Percentiles rank a stretch among this genome's conserved stretches.
Conservation (phyloP, 2,329 filamentous ascomycete species). For the Pyrenochaeta sp. region DNA sequence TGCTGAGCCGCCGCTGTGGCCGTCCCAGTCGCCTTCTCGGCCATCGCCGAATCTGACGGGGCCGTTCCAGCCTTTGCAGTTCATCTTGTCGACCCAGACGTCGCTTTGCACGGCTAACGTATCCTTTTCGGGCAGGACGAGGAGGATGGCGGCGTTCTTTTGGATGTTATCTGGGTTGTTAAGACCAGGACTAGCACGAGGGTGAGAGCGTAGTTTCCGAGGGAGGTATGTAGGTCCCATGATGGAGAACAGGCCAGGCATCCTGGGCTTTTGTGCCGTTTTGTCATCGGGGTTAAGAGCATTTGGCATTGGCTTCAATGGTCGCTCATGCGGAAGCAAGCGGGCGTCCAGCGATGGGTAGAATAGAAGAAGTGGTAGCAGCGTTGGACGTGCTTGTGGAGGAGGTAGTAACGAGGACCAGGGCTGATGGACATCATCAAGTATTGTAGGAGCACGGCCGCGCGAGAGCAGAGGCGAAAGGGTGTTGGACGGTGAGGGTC, state of each 20-base stretch:
- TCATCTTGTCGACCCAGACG: slow-evolving; percentile 52
- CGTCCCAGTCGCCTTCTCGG: slow-evolving; percentile 40
- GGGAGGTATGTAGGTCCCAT: slow-evolving; percentile 53
- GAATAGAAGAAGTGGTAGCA: slow-evolving; percentile 52
- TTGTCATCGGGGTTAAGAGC: slow-evolving; percentile 43
- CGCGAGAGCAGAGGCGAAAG: slow-evolving; percentile 40
- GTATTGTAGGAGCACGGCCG: slow-evolving; percentile 35
- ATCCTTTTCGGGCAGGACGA: slow-evolving; percentile 53
- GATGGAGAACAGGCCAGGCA: slow-evolving; percentile 47
- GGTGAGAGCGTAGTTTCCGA: slow-evolving; percentile 45
- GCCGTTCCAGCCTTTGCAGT: slow-evolving; percentile 38
- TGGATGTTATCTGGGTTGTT: slow-evolving; percentile 44
- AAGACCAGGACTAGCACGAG: slow-evolving; percentile 52
- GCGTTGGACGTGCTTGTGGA: slow-evolving; percentile 41
- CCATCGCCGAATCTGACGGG: slow-evolving; percentile 46
- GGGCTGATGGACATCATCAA: slow-evolving; percentile 38
- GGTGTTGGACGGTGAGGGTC: slow-evolving; percentile 18
- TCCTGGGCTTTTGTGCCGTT: slow-evolving; percentile 35
- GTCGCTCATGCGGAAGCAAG: slow-evolving; percentile 50
- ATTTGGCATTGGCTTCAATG: slow-evolving; percentile 45
- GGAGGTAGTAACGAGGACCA: slow-evolving; percentile 50
- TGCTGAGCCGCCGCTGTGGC: slow-evolving; percentile 24
- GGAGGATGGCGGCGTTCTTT: slow-evolving; percentile 49
- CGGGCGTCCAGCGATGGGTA: slow-evolving; percentile 54
- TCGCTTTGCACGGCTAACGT: slow-evolving; percentile 52